Base-by-base conservation (phyloP, 495 filamentous ascomycete species). In the Platismatia glauca region DNA sequence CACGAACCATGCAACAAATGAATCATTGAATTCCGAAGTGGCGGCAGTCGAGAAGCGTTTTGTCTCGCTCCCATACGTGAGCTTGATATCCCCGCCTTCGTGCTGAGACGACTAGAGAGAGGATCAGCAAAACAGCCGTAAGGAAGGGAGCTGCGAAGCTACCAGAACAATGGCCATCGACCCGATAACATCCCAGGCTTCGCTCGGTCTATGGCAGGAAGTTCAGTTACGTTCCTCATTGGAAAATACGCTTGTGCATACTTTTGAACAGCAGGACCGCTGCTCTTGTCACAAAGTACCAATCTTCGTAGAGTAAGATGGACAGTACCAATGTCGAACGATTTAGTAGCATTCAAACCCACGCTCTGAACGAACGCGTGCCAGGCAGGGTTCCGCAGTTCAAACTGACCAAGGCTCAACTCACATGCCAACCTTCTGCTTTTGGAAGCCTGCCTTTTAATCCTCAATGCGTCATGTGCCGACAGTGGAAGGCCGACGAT, bases 1-100 rank as follows among this genome's bases (percentile, higher is more conserved):
- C 56, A 38, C 0, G 44, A 48, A 58, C 37, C 56, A 58, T 58
- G 56, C 56, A 43, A 43, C 5, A n/a, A 57, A 39, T 31, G 56
- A 58, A 29, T 58, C 24, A 41, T 31, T 41, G 29, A 58, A 58
- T n/a, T 39, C 35, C 1, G 35, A 41, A 9, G 20, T n/a, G 15
- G 24, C 8, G 22, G n/a, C 56, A 8, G 37, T 58, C 24, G 22
- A 29, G 7, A 39, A 58, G 24, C 41, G 11, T 7, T 16, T 39
- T 29, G 37, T 31, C 29, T 58, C 37, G 11, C 43, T 18, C 22
- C 56, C 37, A 12, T 24, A 58, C 13, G 39, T 43, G 39, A 43
- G 39, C 18, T 43, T 16, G 20, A 43, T 43, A n/a, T 58, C n/a
- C 9, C 56, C 56, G 7, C 56, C 56, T 58, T 58, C 22, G 56